A percentile compares a stretch with the other conserved stretches of the same genome.
These are phyloP conservation scores for Fraxinus anomala DNA, from an alignment of 257 asterid genomes.

Conservation along the genomic window DNA sequence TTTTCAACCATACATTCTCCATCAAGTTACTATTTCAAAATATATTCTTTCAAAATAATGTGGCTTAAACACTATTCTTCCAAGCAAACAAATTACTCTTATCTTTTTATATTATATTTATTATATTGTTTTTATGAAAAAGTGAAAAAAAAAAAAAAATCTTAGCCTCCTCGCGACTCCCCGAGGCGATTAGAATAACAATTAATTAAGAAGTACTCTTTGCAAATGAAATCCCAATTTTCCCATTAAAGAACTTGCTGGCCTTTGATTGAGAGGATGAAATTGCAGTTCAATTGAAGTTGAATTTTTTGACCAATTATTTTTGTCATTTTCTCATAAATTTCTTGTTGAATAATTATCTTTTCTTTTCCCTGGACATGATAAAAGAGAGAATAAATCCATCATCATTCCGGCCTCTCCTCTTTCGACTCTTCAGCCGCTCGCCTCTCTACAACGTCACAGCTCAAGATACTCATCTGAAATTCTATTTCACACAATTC, in stretches of 20 bases:
- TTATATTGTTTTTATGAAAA: no score
- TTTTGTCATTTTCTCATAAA: not conserved
- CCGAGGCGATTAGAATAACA: not conserved
- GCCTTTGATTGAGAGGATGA: not conserved
- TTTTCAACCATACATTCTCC: no score
- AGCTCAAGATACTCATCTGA: not conserved
- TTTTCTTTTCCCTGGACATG: conserved; percentile 1
- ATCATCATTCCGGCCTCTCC: not conserved
- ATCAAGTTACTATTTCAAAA: no score
- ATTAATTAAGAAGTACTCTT: no score
- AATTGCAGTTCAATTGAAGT: not conserved
- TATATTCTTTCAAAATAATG: no score
- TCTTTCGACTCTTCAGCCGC: not conserved
- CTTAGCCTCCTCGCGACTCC: not conserved
- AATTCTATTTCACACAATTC: not conserved
- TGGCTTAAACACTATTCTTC: no score
- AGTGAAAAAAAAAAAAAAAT: no score
- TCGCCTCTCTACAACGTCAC: not conserved
- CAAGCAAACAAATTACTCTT: no score
- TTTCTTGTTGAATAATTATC: not conserved
- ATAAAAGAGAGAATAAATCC: not conserved
- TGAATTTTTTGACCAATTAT: not conserved
- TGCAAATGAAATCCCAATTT: no score
- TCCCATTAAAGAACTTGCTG: not conserved
- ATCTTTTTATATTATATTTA: no score